Base-by-base conservation (phyloP, 768 basidiomycete species). In the Hygrocybe punicea region DNA sequence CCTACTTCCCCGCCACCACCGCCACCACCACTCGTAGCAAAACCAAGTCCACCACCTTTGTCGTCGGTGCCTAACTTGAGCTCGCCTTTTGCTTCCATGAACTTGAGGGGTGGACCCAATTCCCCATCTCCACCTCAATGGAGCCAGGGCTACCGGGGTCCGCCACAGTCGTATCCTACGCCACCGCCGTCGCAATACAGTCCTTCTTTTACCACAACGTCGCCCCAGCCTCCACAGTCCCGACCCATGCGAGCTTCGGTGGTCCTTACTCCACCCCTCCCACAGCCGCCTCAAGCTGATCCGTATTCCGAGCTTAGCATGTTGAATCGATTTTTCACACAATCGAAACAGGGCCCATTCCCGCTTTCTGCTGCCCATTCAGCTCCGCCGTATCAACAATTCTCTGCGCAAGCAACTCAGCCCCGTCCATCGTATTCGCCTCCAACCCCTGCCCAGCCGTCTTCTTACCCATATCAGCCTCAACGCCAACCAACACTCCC, bases 11-110 rank as follows among this genome's bases (percentile, higher is more conserved):
- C n/a, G n/a, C n/a, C 81, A 4, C 73, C 81, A 19, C 70, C 80
- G 5, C 79, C 80, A 1, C 74, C 80, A 6, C 79, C 80, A 1
- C 73, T 78, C 44, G 73, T 75, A 10, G 72, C 74, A 14, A 81
- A 76, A 61, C 85, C 84, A 7, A 79, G 81, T 10, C 65, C 74
- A 3, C 77, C 79, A 6, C 77, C 78, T 16, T 79, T 78, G 0
- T 71, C 75, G 52, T 61, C 72, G 5, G 61, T 66, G n/a, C 67
- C 78, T 46, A 73, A 72, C 19, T 51, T 84, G 23, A 81, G 81
- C 59, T 73, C 76, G 5, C 75, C 82, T 0, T 83, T 90, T 62
- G 75, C 81, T 1, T 77, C 80, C 1, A 81, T 90, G 81, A 83
- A 66, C 59, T 51, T 88, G 47, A 71, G 74, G 40, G 62, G 62